phyloP scores from a whole-genome alignment of 2,329 filamentous ascomycete species.

The Blastomyces emzantsi region DNA sequence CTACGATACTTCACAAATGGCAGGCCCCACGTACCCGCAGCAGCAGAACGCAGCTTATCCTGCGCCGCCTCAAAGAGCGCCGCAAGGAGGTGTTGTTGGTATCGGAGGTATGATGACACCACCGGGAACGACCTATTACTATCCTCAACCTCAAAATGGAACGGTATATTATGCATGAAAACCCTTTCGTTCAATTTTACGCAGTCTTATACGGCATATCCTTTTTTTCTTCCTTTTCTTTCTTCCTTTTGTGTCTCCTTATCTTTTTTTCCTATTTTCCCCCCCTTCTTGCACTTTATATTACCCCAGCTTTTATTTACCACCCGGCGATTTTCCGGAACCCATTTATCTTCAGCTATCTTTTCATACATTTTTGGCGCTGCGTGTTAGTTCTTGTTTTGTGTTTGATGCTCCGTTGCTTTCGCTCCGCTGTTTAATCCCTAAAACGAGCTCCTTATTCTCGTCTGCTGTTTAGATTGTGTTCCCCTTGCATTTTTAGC shows the following conservation, averaged over 20 bases:
- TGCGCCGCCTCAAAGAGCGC: slow-evolving; percentile 43
- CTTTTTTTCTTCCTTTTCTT: slow-evolving; percentile 8
- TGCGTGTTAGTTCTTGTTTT: neutral
- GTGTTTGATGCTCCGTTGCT: neutral
- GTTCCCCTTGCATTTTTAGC: slow-evolving; percentile 8
- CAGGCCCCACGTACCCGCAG: slow-evolving; percentile 39
- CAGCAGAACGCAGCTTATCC: slow-evolving; percentile 43
- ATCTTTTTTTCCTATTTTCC: neutral
- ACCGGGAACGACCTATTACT: slow-evolving; percentile 46
- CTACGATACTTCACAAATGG: slow-evolving; percentile 68
- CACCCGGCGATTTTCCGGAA: neutral
- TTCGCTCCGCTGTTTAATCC: neutral
- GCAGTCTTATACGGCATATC: neutral
- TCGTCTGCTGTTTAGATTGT: neutral
- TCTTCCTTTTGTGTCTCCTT: slow-evolving; percentile 8
- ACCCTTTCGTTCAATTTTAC: neutral
- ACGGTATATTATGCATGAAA: slow-evolving; percentile 50
- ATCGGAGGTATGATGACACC: slow-evolving; percentile 75
- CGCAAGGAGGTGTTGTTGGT: slow-evolving; percentile 49
- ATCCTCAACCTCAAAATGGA: slow-evolving; percentile 42
- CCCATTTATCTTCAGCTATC: neutral
- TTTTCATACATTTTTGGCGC: neutral
- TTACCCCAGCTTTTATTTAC: neutral
- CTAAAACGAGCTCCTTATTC: slow-evolving; percentile 3
- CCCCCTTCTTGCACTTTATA: slow-evolving; percentile 1